These are phyloP conservation scores for Prunus padus DNA, from an alignment of 306 rosid genomes.

Conservation along the genomic window DNA sequence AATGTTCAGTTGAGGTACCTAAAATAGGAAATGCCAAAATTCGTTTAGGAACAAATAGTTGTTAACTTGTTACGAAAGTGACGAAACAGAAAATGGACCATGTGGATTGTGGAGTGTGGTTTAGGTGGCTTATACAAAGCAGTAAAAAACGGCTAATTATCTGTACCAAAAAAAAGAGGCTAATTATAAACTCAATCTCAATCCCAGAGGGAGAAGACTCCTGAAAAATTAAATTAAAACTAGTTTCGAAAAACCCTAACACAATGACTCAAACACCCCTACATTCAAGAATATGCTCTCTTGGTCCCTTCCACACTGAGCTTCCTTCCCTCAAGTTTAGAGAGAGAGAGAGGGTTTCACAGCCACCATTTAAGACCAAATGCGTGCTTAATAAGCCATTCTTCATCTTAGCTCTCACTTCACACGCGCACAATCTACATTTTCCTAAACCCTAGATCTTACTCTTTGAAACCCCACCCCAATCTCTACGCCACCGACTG, in stretches of 20 bases:
- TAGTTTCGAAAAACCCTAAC: neutral
- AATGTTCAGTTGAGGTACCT: neutral
- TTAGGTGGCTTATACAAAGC: neutral
- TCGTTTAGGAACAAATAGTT: neutral
- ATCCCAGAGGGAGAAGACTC: neutral
- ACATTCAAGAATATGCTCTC: slow-evolving; percentile 23
- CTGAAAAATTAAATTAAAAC: neutral
- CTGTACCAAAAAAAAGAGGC: neutral
- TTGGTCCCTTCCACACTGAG: slow-evolving; percentile 22
- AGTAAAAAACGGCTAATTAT: no score
- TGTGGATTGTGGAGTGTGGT: neutral
- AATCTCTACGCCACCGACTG: slow-evolving; percentile 39
- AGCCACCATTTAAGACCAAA: slow-evolving; percentile 63
- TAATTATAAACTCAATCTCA: neutral
- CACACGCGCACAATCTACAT: slow-evolving; percentile 4
- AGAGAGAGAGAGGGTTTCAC: slow-evolving; percentile 8
- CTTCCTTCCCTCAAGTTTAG: slow-evolving; percentile 9
- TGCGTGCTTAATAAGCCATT: slow-evolving; percentile 56
- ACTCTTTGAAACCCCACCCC: slow-evolving; percentile 14
- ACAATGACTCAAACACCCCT: slow-evolving; percentile 22
- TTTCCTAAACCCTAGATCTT: slow-evolving; percentile 8
- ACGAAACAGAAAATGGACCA: neutral
- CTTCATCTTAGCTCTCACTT: slow-evolving; percentile 7
- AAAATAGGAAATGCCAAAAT: neutral
- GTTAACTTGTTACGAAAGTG: neutral